phyloP scores from a whole-genome alignment of 176 grass and related monocot genomes.

The Zoysia japonica region DNA sequence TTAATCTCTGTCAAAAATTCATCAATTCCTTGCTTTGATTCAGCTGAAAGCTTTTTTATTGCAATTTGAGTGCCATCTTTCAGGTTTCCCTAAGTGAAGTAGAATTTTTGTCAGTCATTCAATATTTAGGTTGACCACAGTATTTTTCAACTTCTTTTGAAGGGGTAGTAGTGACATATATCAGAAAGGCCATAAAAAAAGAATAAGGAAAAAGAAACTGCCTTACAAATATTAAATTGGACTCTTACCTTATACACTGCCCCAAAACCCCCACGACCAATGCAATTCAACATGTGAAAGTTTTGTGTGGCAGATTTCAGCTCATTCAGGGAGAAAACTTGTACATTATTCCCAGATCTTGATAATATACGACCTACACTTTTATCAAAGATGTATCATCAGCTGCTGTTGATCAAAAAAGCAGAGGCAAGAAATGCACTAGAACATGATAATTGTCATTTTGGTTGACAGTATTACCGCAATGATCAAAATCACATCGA shows the following conservation, averaged over 20 bases:
- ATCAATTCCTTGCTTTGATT: conserved; percentile 63
- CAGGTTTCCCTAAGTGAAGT: conserved; percentile 42
- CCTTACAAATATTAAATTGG: conserved; percentile 1
- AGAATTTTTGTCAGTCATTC: conserved; percentile 34
- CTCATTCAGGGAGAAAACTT: conserved; percentile 50
- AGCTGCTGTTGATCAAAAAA: conserved; percentile 34
- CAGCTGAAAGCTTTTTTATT: conserved; percentile 63
- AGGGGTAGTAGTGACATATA: conserved; percentile 27
- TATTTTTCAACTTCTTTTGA: background rate
- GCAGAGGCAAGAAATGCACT: conserved; percentile 1
- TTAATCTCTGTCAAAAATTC: conserved; percentile 76
- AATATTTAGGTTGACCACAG: conserved; percentile 16
- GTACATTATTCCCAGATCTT: conserved; percentile 45
- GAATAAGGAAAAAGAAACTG: background rate
- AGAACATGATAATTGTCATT: conserved; percentile 16
- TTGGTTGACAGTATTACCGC: conserved; percentile 6
- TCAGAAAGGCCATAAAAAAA: conserved; percentile 13
- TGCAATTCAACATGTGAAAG: conserved; percentile 54
- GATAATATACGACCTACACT: conserved; percentile 44
- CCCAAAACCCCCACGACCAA: conserved; percentile 64
- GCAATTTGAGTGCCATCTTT: conserved; percentile 63
- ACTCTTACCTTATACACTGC: conserved; percentile 52
- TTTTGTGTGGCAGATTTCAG: conserved; percentile 50
- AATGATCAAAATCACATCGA: conserved; percentile 6
- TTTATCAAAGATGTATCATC: conserved; percentile 32